Evolutionary conservation across 495 filamentous ascomycete species (phyloP), one percentile per base, ranked within the genome.

Genomic region (Aspergillus haitiensis): DNA sequence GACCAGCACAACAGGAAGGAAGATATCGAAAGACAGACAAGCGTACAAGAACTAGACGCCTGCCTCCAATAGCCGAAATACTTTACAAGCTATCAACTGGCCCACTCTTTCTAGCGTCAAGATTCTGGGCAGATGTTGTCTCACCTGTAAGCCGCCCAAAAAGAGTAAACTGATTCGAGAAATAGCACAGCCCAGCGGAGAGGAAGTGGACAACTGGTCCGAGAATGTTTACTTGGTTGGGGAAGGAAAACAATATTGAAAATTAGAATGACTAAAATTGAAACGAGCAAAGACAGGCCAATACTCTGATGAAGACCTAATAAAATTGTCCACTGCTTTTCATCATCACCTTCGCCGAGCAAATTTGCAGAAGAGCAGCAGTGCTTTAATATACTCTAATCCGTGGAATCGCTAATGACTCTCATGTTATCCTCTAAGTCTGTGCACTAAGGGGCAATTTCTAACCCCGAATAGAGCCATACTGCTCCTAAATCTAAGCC

Each of bases 361-460:
- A 18, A 39, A 37, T 36, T n/a, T 32, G 32, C 56, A 56, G 31
- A 27, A 37, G 39, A 8, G 37, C 6, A 8, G 37, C 6, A 39
- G 32, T 55, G 45, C 56, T 58, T 59, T 51, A 63, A 59, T 59
- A 52, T 52, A 59, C 18, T 52, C 61, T 36, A 42, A 51, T 51
- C 52, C 55, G 56, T 42, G 61, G 51, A 36, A 4, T 42, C 7
- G 16, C 47, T 47, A 51, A 46, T 44, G 45, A 21, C 21, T 52
- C 54, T 51, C 47, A 56, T 56, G 58, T 31, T 54, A 53, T 42
- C 40, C 15, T 49, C 39, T 60, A 10, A 52, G 15, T 51, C 32
- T 44, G 47, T 49, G 48, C 52, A 54, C 45, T 39, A 45, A 34
- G 45, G 39, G 34, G 44, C 12, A 36, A 35, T 60, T 55, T 35